Percentiles rank a stretch among this genome's conserved stretches.
Conservation (phyloP, 495 filamentous ascomycete genomes). For the Cercophora newfieldiana region DNA sequence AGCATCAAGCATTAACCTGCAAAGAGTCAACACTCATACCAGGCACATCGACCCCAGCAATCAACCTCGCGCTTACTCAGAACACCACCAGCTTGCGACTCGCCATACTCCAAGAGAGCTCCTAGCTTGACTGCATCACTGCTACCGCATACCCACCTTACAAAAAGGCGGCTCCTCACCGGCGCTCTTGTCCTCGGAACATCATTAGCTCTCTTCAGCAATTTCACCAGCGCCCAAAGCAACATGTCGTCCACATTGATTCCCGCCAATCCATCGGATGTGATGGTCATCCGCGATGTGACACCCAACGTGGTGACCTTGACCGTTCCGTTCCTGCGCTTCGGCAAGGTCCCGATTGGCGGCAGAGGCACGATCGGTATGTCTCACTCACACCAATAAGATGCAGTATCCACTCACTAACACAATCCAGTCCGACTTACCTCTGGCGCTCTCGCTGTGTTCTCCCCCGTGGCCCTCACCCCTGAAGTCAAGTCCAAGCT, state of each 20-base stretch:
- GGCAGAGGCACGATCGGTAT: slow-evolving; percentile 83
- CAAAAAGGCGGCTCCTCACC: background rate
- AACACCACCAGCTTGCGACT: background rate
- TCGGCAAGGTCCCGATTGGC: slow-evolving; percentile 77
- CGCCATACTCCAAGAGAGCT: background rate
- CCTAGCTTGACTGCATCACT: background rate
- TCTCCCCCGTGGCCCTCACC: slow-evolving; percentile 85
- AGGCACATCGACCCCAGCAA: background rate
- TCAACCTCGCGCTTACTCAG: background rate
- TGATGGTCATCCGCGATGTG: slow-evolving; percentile 85
- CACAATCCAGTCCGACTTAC: slow-evolving; percentile 66
- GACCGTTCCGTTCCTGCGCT: slow-evolving; percentile 81
- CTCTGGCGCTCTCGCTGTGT: slow-evolving; percentile 78
- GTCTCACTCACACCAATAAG: slow-evolving; percentile 20
- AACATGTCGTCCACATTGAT: slow-evolving; percentile 50
- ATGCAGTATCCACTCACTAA: slow-evolving; percentile 50
- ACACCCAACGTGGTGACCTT: slow-evolving; percentile 78
- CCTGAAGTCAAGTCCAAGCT: slow-evolving; percentile 70
- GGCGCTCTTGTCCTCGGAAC: background rate
- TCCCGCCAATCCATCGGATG: slow-evolving; percentile 64
- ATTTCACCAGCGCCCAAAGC: slow-evolving; percentile 7
- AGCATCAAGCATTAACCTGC: background rate
- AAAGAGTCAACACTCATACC: background rate
- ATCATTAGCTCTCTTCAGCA: slow-evolving; percentile 7
- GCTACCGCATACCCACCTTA: background rate